Evolutionary conservation across 2,329 filamentous ascomycete genomes (phyloP), one percentile per base, ranked within the genome.

Genomic region (Colletotrichum abscissum): DNA sequence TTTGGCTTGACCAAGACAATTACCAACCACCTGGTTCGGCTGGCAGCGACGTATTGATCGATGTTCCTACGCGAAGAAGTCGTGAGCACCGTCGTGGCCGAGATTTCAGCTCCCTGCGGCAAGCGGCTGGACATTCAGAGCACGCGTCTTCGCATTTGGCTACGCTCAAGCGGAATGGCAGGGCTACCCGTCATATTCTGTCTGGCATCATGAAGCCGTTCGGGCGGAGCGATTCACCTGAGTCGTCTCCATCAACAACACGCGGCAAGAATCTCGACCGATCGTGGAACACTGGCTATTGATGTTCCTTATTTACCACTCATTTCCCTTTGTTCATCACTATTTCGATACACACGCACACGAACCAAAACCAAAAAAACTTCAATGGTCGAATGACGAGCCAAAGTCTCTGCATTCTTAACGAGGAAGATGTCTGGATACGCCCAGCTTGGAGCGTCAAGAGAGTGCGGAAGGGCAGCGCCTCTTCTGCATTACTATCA

Each of bases 181-280:
- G 74, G 57, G 80, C 84, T 6, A 84, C 84, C 9, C 79, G 84
- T 63, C 84, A 82, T 5, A 82, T 86, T 8, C 76, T 86, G 16
- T 85, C 81, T 56, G 84, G 84, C 55, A 85, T 86, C 75, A 86
- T 86, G 80, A 81, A 83, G 56, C 85, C 85, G 55, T 84, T 84
- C 4, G 81, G 79, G 1, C 78, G 84, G 33, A 80, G 82, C 28
- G 83, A 85, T 66, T 85, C 84, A 52, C 83, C 84, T 0, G 84
- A 85, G n/a, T 76, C 77, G 8, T 72, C 74, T 24, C 73, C 74
- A 9, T 63, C 74, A 24, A 24, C 64, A 12, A 42, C 69, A 5
- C 65, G 73, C 22, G 56, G 66, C 60, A 75, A 75, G 42, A 73
- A 67, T 55, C 26, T 70, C 38, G 74, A 75, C 49, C 60, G 73